A percentile compares a stretch with the other conserved stretches of the same genome.
Conservation (phyloP, 768 basidiomycete genomes). For the Lactarius deliciosus region DNA sequence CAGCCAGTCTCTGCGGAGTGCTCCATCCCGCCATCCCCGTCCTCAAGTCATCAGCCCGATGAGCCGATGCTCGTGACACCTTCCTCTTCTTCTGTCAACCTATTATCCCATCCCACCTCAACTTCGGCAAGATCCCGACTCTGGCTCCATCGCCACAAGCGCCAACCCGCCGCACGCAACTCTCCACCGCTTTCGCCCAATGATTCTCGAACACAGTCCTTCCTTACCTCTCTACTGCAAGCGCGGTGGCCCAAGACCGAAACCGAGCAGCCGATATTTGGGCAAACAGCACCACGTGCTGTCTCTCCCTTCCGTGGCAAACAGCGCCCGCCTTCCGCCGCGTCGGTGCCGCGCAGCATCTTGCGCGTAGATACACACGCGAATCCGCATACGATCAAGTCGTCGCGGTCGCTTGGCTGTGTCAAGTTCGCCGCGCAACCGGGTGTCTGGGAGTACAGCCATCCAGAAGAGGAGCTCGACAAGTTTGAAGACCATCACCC, state of each 20-base stretch:
- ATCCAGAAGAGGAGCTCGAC: slow-evolving; percentile 16
- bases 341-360: slow-evolving; percentile 30
- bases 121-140: slow-evolving; percentile 39
- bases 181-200: slow-evolving; percentile 23
- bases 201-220: slow-evolving; percentile 25
- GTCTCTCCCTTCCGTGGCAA: slow-evolving; percentile 27
- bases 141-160: slow-evolving; percentile 52
- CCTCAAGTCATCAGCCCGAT: slow-evolving; percentile 29
- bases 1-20: slow-evolving; percentile 30
- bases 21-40: slow-evolving; percentile 30
- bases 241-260: slow-evolving; percentile 30
- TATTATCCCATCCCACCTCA: slow-evolving; percentile 31
- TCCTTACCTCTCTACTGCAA: slow-evolving; percentile 29
- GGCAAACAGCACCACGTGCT: slow-evolving; percentile 29
- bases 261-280: slow-evolving; percentile 29
- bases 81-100: slow-evolving; percentile 25
- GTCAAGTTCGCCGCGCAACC: slow-evolving; percentile 28
- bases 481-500: slow-evolving; percentile 2
- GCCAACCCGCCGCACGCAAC: slow-evolving; percentile 32
- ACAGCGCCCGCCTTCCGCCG: slow-evolving; percentile 25
- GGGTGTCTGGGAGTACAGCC: slow-evolving; percentile 24
- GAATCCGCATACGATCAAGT: slow-evolving; percentile 20
- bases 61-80: slow-evolving; percentile 25
- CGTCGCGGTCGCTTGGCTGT: slow-evolving; percentile 26
- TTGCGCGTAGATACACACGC: slow-evolving; percentile 26